Conservation (phyloP, 2,329 filamentous ascomycete species). For the Trichoderma atroviride region DNA sequence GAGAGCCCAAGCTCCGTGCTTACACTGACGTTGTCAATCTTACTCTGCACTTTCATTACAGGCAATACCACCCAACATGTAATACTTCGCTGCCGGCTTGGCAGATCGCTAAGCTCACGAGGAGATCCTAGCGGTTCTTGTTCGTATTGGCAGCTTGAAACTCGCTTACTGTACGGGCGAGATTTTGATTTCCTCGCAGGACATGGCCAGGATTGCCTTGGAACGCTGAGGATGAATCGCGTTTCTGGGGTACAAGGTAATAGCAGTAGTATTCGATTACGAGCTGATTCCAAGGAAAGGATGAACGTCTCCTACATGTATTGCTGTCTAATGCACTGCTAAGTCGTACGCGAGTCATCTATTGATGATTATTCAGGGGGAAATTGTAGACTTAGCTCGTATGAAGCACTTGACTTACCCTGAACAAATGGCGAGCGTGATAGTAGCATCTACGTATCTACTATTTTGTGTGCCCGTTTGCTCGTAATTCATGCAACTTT, state of each 20-base stretch:
- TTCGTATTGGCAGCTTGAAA: not conserved
- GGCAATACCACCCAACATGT: not conserved
- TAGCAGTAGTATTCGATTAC: not conserved
- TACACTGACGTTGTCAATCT: not conserved
- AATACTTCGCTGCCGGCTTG: not conserved
- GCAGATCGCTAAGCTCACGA: not conserved
- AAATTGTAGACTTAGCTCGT: not conserved
- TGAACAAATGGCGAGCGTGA: not conserved
- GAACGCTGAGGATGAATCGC: not conserved
- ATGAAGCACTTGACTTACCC: not conserved
- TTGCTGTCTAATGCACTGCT: not conserved
- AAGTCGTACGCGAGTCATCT: not conserved
- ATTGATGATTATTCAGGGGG: not conserved
- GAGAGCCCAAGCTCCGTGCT: not conserved
- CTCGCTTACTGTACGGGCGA: constrained; percentile 4
- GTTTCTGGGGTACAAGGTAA: not conserved
- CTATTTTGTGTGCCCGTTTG: not conserved
- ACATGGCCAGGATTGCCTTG: not conserved
- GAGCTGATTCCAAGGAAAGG: not conserved
- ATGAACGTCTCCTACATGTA: not conserved
- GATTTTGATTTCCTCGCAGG: not conserved
- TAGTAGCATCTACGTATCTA: not conserved
- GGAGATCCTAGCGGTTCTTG: not conserved
- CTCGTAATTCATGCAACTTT: not conserved
- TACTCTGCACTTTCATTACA: not conserved